Evolutionary conservation across 2,329 filamentous ascomycete genomes (phyloP), one percentile per base, ranked within the genome.

Genomic region (Cyphellophora attinorum): DNA sequence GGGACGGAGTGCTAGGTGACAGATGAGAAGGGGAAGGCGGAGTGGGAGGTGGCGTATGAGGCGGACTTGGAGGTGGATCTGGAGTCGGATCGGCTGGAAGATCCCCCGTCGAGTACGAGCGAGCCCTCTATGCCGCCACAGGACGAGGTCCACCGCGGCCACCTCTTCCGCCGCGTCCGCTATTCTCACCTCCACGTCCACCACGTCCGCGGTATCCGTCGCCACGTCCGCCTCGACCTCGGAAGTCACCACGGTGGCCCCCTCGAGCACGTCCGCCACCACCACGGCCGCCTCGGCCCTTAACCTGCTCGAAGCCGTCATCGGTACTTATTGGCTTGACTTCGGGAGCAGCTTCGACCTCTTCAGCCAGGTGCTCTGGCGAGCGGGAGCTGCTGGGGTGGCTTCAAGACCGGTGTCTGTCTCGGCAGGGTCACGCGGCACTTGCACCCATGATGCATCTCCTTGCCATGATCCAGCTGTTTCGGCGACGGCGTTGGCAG

Each of bases 321-420:
- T 52, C 51, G n/a, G n/a, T n/a, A n/a, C n/a, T n/a, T n/a, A n/a
- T 42, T 23, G 39, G 19, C 43, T 54, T 59, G n/a, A 48, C 47
- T 19, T 48, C 42, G 4, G 57, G 46, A 23, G 56, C 56, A 36
- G 56, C 58, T 40, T 77, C 74, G 12, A 82, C 74, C 41, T 91
- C 83, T 51, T 93, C 85, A 16, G 84, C 84, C 84, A 84, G 93
- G 50, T 79, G 85, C 53, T 81, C 76, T 31, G 29, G 13, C 15
- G 3, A 10, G 16, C 29, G 5, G 28, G 28, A 12, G 64, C 62
- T 5, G 74, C 76, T 30, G 76, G 72, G n/a, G 73, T 76, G 16
- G 75, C 74, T 30, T 68, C 61, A 27, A 75, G 55, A 23, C 74
- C 76, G 23, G 70, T 75, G 42, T 91, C 83, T 4, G 81, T 79